Evolutionary conservation across 495 filamentous ascomycete genomes (phyloP).

Genomic region (Tuber microsphaerosporum): DNA sequence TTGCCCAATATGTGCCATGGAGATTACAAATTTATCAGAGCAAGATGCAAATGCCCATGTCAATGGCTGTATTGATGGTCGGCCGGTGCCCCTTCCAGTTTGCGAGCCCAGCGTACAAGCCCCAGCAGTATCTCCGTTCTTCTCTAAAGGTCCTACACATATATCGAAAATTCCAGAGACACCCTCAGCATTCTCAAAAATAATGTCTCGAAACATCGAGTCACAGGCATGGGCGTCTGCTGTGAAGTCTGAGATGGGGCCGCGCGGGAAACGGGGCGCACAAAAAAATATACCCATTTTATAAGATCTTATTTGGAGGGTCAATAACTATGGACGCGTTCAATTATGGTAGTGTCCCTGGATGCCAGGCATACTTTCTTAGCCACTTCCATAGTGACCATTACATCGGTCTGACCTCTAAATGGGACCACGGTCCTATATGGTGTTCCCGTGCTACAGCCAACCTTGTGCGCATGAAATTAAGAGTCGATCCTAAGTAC

Average conservation of each 20-base stretch:
- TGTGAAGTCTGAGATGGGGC: slow-evolving; percentile 66
- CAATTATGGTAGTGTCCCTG: slow-evolving; percentile 85
- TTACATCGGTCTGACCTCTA: slow-evolving; percentile 81
- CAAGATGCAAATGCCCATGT: slow-evolving; percentile 63
- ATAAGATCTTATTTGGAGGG: slow-evolving; percentile 91
- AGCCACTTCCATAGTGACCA: slow-evolving; percentile 98
- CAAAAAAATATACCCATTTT: slow-evolving; percentile 91
- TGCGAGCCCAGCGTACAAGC: slow-evolving; percentile 8
- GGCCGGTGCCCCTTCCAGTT: slow-evolving; percentile 38
- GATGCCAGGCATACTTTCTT: slow-evolving; percentile 90
- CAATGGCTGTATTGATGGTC: slow-evolving; percentile 86
- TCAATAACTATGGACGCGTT: slow-evolving; percentile 94
- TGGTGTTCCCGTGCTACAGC: slow-evolving; percentile 91
- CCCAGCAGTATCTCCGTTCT: slow-evolving; percentile 53
- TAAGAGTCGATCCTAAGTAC: slow-evolving; percentile 78
- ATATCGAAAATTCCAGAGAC: slow-evolving; percentile 63
- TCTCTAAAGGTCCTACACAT: slow-evolving; percentile 54
- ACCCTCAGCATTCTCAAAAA: slow-evolving; percentile 73
- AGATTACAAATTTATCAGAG: slow-evolving; percentile 32
- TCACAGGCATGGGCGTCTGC: slow-evolving; percentile 83
- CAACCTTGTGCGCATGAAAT: slow-evolving; percentile 77
- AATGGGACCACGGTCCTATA: slow-evolving; percentile 89
- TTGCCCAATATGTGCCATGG: slow-evolving; percentile 34
- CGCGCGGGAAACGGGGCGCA: slow-evolving; percentile 82
- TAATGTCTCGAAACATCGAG: slow-evolving; percentile 88